phyloP scores from a whole-genome alignment of 768 basidiomycete species.

The Pulveroboletus sp. region DNA sequence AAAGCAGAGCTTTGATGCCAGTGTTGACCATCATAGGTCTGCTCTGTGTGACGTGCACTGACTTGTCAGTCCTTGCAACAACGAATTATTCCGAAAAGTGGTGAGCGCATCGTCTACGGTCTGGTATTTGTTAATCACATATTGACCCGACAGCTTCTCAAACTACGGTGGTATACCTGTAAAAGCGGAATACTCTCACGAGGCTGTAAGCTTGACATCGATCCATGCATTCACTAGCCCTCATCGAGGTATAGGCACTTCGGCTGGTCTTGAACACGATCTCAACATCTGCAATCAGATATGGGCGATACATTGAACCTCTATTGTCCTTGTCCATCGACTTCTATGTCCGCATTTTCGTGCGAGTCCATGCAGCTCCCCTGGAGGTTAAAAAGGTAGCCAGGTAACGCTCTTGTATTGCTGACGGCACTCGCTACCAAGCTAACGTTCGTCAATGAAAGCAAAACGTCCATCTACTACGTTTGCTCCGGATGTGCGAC shows the following conservation, averaged over 20 bases:
- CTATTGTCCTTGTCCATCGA: conserved; percentile 90
- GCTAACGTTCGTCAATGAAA: conserved; percentile 30
- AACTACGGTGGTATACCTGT: conserved; percentile 92
- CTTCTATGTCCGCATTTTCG: conserved; percentile 92
- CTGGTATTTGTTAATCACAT: background rate
- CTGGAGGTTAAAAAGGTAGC: conserved; percentile 79
- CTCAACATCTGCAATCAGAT: conserved; percentile 83
- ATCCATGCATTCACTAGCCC: background rate
- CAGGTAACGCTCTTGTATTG: conserved; percentile 46
- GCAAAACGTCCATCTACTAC: conserved; percentile 83
- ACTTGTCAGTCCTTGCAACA: conserved; percentile 89
- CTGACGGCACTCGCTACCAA: background rate
- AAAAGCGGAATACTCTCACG: conserved; percentile 94
- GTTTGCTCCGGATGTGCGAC: conserved; percentile 82
- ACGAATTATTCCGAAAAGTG: conserved; percentile 97
- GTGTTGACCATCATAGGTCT: conserved; percentile 45
- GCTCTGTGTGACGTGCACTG: conserved; percentile 94
- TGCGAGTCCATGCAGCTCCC: conserved; percentile 68
- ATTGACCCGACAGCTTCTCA: conserved; percentile 56
- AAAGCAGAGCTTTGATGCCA: background rate
- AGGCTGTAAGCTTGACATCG: conserved; percentile 55
- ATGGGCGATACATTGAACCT: conserved; percentile 89
- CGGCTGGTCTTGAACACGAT: conserved; percentile 85
- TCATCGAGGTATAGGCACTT: conserved; percentile 56
- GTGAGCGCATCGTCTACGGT: conserved; percentile 35